Percentiles rank a stretch among this genome's conserved stretches.
Conservation (phyloP, 2,329 filamentous ascomycete species). For the Cladophialophora psammophila region DNA sequence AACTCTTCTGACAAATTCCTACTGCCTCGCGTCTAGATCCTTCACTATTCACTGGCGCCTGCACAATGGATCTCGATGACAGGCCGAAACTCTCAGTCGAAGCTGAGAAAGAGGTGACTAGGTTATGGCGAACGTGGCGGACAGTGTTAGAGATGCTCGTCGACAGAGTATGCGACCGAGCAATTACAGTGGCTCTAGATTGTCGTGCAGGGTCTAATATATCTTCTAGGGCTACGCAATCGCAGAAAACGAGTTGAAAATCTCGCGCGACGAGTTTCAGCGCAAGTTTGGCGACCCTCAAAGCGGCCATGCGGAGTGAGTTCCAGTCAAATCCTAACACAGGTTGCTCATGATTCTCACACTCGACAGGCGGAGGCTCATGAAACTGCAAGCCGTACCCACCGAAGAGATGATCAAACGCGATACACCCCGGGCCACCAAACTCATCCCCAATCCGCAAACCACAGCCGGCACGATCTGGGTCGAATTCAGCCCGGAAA, state of each 20-base stretch:
- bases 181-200: background rate
- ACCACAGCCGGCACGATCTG: slow-evolving; percentile 86
- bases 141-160: slow-evolving; percentile 95
- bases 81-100: slow-evolving; percentile 35
- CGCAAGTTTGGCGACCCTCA: slow-evolving; percentile 73
- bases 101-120: slow-evolving; percentile 50
- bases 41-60: background rate
- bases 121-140: slow-evolving; percentile 92
- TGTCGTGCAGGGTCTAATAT: slow-evolving; percentile 13
- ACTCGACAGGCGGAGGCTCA: slow-evolving; percentile 72
- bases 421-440: slow-evolving; percentile 75
- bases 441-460: slow-evolving; percentile 71
- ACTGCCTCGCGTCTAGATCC: background rate
- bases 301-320: slow-evolving; percentile 38
- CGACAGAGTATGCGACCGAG: slow-evolving; percentile 72
- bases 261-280: slow-evolving; percentile 83
- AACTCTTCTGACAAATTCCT: background rate
- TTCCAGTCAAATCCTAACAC: background rate
- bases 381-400: slow-evolving; percentile 88
- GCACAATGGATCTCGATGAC: slow-evolving; percentile 33
- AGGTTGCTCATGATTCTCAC: background rate
- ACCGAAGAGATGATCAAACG: slow-evolving; percentile 83
- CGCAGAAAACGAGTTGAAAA: slow-evolving; percentile 84
- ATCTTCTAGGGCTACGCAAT: slow-evolving; percentile 84
- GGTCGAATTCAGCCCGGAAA: slow-evolving; percentile 86